phyloP scores from a whole-genome alignment of 2,329 filamentous ascomycete species.

The Cercospora brassicicola region DNA sequence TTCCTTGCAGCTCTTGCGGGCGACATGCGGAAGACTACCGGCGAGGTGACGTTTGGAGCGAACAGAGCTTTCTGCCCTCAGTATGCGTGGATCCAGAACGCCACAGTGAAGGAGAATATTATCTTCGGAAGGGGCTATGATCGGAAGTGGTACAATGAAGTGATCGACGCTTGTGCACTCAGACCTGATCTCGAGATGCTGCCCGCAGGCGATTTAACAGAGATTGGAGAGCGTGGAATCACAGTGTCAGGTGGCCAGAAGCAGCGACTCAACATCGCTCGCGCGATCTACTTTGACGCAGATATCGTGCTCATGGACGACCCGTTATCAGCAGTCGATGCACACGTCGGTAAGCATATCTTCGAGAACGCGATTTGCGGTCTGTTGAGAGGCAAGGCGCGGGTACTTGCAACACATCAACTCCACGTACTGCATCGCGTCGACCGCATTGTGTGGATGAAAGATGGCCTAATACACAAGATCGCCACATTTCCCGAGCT shows the following conservation, averaged over 20 bases:
- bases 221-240: slow-evolving; percentile 93
- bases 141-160: slow-evolving; percentile 74
- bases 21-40: slow-evolving; percentile 83
- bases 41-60: slow-evolving; percentile 73
- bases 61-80: slow-evolving; percentile 89
- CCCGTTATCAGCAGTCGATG: slow-evolving; percentile 59
- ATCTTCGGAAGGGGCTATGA: slow-evolving; percentile 78
- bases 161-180: slow-evolving; percentile 84
- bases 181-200: slow-evolving; percentile 86
- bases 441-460: slow-evolving; percentile 91
- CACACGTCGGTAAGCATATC: slow-evolving; percentile 66
- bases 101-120: slow-evolving; percentile 84
- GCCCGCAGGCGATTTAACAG: slow-evolving; percentile 82
- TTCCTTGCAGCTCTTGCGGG: slow-evolving; percentile 85
- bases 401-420: slow-evolving; percentile 91
- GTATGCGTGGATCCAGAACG: slow-evolving; percentile 97
- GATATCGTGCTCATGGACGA: slow-evolving; percentile 66
- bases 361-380: slow-evolving; percentile 94
- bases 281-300: slow-evolving; percentile 67
- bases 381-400: slow-evolving; percentile 81
- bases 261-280: slow-evolving; percentile 89
- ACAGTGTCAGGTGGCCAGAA: slow-evolving; percentile 95
- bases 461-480: slow-evolving; percentile 77
- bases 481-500: slow-evolving; percentile 87
- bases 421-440: slow-evolving; percentile 88